Conservation (phyloP, 768 basidiomycete genomes). For the Lepiota venenata region DNA sequence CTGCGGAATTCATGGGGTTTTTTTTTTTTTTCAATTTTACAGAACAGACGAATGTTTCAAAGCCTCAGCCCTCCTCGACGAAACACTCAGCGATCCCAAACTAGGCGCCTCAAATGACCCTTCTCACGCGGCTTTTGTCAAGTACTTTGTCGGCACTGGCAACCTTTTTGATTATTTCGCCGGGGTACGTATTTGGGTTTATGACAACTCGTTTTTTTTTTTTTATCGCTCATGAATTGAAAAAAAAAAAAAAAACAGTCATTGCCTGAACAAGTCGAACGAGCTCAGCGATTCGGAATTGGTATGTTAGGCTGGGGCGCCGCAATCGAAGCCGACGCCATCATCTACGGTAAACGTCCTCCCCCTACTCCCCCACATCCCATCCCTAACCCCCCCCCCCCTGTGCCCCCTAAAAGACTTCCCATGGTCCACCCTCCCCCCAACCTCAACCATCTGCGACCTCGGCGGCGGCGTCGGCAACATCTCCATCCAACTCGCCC, state of each 20-base stretch:
- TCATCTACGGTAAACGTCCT: slow-evolving; percentile 21
- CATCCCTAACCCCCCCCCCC: too few relatives aligned
- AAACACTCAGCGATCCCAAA: slow-evolving; percentile 29
- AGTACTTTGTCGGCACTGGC: slow-evolving; percentile 10
- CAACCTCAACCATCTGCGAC: slow-evolving; percentile 26
- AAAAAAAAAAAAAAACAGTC: too few relatives aligned
- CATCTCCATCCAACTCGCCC: slow-evolving; percentile 23
- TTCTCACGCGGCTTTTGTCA: neutral
- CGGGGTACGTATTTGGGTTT: slow-evolving; percentile 15
- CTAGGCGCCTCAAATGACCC: slow-evolving; percentile 20
- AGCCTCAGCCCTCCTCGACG: slow-evolving; percentile 20
- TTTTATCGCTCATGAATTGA: too few relatives aligned
- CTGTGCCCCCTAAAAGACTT: slow-evolving; percentile 23
- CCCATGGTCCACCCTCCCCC: slow-evolving; percentile 23
- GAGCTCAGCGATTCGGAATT: too few relatives aligned
- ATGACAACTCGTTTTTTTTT: too few relatives aligned
- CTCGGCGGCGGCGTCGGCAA: slow-evolving; percentile 33
- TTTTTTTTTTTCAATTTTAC: too few relatives aligned
- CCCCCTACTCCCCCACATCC: neutral
- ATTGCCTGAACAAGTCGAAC: too few relatives aligned
- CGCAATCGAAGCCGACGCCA: slow-evolving; percentile 24
- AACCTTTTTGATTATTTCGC: slow-evolving; percentile 17
- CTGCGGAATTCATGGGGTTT: too few relatives aligned
- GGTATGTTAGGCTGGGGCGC: slow-evolving; percentile 23
- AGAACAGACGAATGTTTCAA: slow-evolving; percentile 18